phyloP scores from a whole-genome alignment of 208 protist species.

The Tritrichomonas musculus region DNA sequence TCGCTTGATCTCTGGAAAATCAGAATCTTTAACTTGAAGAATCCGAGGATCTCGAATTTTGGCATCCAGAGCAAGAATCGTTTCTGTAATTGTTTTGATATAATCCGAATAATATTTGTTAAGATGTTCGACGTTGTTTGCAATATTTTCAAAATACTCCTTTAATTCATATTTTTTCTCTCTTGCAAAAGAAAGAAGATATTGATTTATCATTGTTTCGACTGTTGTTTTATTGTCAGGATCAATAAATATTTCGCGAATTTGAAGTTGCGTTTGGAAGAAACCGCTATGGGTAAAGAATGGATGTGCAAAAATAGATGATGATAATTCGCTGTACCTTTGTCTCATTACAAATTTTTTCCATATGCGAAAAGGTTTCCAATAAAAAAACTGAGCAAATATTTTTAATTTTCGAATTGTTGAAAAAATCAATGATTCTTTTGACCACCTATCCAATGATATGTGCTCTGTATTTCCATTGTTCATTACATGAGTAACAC shows the following conservation, averaged over 20 bases:
- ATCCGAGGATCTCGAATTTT: not conserved
- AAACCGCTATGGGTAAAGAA: not conserved
- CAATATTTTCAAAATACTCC: not conserved
- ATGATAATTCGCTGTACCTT: not conserved
- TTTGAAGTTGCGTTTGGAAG: not conserved
- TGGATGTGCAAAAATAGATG: not conserved
- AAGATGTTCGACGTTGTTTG: not conserved
- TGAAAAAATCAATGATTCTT: not conserved
- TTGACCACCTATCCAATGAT: constrained; percentile 13
- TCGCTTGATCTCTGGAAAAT: not conserved
- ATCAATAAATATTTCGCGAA: not conserved
- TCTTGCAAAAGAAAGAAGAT: not conserved
- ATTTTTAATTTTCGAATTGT: not conserved
- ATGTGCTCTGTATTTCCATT: constrained; percentile 13
- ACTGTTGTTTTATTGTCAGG: not conserved
- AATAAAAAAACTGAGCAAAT: constrained; percentile 8
- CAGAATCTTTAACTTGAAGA: constrained; percentile 6
- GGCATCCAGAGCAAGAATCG: not conserved
- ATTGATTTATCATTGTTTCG: not conserved
- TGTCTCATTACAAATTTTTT: constrained; percentile 28
- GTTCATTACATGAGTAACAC: not conserved
- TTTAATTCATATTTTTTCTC: not conserved
- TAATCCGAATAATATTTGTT: constrained; percentile 8
- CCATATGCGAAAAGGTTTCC: constrained; percentile 28
- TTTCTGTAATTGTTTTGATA: not conserved